Percentiles rank a stretch among this genome's conserved stretches.
Conservation (phyloP, 306 rosid genomes). For the Leucaena leucocephala region DNA sequence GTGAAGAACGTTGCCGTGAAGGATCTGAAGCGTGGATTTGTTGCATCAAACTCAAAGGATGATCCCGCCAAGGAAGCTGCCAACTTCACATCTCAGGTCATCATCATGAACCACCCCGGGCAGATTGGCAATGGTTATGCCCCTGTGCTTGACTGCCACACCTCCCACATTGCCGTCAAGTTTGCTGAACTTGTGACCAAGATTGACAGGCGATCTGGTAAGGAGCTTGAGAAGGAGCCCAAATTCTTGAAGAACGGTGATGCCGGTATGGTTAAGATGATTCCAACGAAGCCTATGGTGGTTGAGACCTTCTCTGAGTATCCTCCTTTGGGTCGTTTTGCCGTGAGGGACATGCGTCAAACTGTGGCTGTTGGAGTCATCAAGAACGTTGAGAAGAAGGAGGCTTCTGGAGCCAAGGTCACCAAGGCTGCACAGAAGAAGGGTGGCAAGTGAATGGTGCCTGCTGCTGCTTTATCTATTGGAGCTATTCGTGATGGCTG, state of each 20-base stretch:
- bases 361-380: slow-evolving; percentile 94
- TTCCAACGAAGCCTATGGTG: slow-evolving; percentile 92
- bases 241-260: slow-evolving; percentile 76
- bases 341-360: slow-evolving; percentile 94
- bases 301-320: slow-evolving; percentile 83
- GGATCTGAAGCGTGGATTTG: slow-evolving; percentile 95
- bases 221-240: slow-evolving; percentile 53
- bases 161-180: slow-evolving; percentile 64
- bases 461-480: slow-evolving; percentile 13
- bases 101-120: slow-evolving; percentile 94
- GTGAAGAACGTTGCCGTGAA: slow-evolving; percentile 93
- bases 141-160: slow-evolving; percentile 85
- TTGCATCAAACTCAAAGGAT: slow-evolving; percentile 91
- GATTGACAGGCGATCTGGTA: slow-evolving; percentile 59
- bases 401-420: slow-evolving; percentile 67
- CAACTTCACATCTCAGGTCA: slow-evolving; percentile 80
- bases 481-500: not conserved
- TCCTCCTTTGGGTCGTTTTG: slow-evolving; percentile 91
- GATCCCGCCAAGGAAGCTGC: slow-evolving; percentile 97
- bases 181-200: slow-evolving; percentile 51
- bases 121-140: slow-evolving; percentile 93
- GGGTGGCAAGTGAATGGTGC: slow-evolving; percentile 61
- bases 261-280: slow-evolving; percentile 84
- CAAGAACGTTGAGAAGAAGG: slow-evolving; percentile 93
- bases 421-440: slow-evolving; percentile 71